Evolutionary conservation across 2,329 filamentous ascomycete species (phyloP).

Genomic region (Hymenoscyphus fructigenus): DNA sequence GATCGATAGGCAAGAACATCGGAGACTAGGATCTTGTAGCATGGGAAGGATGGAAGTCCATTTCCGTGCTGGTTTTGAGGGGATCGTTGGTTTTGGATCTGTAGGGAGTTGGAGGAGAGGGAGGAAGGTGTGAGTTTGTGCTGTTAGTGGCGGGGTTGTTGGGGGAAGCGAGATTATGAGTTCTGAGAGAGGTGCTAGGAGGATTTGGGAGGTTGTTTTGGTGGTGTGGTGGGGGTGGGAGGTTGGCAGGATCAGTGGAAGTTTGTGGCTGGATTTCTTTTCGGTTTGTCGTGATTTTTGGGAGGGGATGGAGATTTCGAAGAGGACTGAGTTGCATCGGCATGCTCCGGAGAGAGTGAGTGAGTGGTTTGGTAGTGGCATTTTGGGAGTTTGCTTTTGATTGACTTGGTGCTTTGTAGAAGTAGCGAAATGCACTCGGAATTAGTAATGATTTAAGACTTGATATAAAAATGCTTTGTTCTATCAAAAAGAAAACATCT

Average conservation of each 20-base stretch:
- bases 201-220: neutral
- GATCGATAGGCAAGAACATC: neutral
- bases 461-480: neutral
- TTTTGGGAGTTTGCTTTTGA: neutral
- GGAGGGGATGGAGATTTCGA: slow-evolving; percentile 4
- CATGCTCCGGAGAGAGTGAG: slow-evolving; percentile 2
- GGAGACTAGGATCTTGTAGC: neutral
- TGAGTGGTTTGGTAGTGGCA: neutral
- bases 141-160: neutral
- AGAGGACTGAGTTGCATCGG: slow-evolving; percentile 4
- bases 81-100: neutral
- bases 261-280: neutral
- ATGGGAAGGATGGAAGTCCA: neutral
- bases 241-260: neutral
- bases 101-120: neutral
- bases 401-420: no score
- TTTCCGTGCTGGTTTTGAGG: neutral
- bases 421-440: neutral
- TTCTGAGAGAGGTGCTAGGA: neutral
- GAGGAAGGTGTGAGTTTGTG: neutral
- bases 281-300: neutral
- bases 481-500: neutral
- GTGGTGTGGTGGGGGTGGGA: neutral
- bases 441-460: neutral
- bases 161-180: neutral